Conservation (phyloP, 768 basidiomycete species). For the Termitomyces sp. region DNA sequence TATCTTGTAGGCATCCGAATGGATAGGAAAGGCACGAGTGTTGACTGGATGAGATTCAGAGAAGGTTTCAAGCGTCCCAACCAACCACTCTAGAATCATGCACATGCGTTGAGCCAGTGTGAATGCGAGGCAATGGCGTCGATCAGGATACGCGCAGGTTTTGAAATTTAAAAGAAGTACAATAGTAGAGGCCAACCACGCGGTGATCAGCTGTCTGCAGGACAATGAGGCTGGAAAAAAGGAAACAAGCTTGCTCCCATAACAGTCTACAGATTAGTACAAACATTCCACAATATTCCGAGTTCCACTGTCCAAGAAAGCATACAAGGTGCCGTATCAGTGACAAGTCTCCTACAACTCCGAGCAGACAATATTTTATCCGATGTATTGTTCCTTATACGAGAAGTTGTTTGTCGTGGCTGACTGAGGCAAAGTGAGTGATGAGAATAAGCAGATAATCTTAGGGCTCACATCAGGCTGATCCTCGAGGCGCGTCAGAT, state of each 20-base stretch:
- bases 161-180: conserved; percentile 12
- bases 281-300: conserved; percentile 10
- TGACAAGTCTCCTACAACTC: background rate
- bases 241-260: background rate
- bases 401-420: conserved; percentile 17
- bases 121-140: conserved; percentile 20
- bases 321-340: background rate
- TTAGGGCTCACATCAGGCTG: conserved; percentile 17
- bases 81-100: conserved; percentile 7
- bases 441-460: background rate
- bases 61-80: background rate
- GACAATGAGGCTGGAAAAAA: background rate
- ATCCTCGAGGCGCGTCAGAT: conserved; percentile 22
- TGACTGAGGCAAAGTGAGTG: conserved; percentile 10
- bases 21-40: background rate
- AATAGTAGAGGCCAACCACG: background rate
- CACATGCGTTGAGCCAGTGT: conserved; percentile 16
- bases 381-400: conserved; percentile 13
- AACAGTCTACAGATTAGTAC: conserved; percentile 7
- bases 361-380: background rate
- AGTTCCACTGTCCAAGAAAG: conserved; percentile 9
- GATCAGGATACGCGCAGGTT: conserved; percentile 12
- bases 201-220: conserved; percentile 8
- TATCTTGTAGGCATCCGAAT: background rate
- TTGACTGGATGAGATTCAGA: background rate